These are phyloP conservation scores for Tolypocladium guangdongense DNA, from an alignment of 2,329 filamentous ascomycete genomes.

Conservation along the genomic window DNA sequence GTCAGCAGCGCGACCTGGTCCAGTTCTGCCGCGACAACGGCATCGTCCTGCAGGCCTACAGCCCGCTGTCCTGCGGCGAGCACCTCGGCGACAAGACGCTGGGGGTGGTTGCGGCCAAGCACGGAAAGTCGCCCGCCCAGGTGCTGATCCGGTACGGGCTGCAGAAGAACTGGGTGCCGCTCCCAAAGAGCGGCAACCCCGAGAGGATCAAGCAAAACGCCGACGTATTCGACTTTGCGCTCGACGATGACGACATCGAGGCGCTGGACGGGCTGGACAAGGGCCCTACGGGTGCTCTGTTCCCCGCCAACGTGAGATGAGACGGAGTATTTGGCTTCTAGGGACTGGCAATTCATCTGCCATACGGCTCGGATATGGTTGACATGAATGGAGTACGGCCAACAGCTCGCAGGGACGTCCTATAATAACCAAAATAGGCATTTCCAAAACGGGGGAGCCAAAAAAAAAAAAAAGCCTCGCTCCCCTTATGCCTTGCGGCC, in stretches of 20 bases:
- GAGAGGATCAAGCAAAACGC: constrained; percentile 50
- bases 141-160: constrained; percentile 58
- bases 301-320: constrained; percentile 17
- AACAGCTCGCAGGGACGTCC: neutral
- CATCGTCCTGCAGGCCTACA: constrained; percentile 41
- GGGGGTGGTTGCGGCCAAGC: constrained; percentile 42
- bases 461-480: neutral
- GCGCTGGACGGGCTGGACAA: constrained; percentile 18
- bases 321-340: neutral
- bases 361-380: neutral
- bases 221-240: constrained; percentile 48
- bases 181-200: constrained; percentile 54
- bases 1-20: constrained; percentile 36
- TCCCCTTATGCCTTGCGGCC: constrained; percentile 8
- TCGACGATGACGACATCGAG: constrained; percentile 45
- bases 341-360: neutral
- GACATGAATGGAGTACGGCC: neutral
- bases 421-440: neutral
- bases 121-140: constrained; percentile 51
- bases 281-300: constrained; percentile 17
- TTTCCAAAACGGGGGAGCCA: too few relatives aligned
- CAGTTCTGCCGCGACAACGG: constrained; percentile 63
- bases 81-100: constrained; percentile 43
- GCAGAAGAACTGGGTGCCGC: constrained; percentile 58
- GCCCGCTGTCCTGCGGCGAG: constrained; percentile 23